phyloP scores from a whole-genome alignment of 257 asterid genomes.

The Ilex asprella region DNA sequence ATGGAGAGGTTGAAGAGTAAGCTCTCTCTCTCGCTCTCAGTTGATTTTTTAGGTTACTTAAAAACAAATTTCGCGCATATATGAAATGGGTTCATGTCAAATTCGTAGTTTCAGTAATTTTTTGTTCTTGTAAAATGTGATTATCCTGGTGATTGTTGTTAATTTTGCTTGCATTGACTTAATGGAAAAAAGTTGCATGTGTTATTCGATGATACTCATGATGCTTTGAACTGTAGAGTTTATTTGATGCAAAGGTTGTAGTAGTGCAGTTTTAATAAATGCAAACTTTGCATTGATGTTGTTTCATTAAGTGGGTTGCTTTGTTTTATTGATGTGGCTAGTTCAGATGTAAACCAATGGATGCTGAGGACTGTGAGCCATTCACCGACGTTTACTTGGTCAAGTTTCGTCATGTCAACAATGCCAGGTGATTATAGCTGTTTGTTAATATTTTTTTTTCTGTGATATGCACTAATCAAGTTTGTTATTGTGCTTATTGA shows the following conservation, averaged over 20 bases:
- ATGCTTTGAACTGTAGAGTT: too few relatives aligned
- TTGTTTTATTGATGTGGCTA: conserved; percentile 2
- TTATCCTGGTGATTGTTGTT: too few relatives aligned
- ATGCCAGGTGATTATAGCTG: conserved; percentile 57
- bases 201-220: too few relatives aligned
- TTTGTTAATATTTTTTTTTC: neutral
- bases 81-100: too few relatives aligned
- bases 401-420: conserved; percentile 57
- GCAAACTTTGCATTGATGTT: too few relatives aligned
- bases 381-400: conserved; percentile 86
- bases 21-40: neutral
- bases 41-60: neutral
- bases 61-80: neutral
- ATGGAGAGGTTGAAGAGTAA: conserved; percentile 74
- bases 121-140: too few relatives aligned
- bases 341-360: conserved; percentile 87
- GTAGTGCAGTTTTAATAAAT: too few relatives aligned
- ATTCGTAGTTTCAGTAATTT: too few relatives aligned
- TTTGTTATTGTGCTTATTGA: neutral
- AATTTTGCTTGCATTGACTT: too few relatives aligned
- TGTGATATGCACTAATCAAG: neutral
- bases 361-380: conserved; percentile 77
- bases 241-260: too few relatives aligned
- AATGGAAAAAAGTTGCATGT: too few relatives aligned
- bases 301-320: neutral